phyloP scores from a whole-genome alignment of 805 yeast genomes.

The Hanseniaspora pseudoguilliermondii region DNA sequence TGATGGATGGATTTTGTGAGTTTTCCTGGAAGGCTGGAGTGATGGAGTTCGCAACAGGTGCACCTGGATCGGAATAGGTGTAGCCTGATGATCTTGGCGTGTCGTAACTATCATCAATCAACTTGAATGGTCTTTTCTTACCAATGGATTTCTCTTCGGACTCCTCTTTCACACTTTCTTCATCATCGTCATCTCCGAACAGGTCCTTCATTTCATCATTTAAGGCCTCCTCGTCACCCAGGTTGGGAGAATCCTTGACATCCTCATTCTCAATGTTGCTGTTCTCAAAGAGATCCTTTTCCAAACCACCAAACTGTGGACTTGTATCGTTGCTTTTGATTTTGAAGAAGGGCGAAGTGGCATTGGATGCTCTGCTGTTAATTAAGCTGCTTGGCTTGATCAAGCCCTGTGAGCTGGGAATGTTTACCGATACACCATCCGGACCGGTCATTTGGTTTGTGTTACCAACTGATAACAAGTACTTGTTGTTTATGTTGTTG shows the following conservation, averaged over 20 bases:
- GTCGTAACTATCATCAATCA: background rate
- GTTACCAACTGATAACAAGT: background rate
- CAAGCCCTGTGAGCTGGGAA: background rate
- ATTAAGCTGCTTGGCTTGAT: background rate
- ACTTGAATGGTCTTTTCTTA: slow-evolving; percentile 7
- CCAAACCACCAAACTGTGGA: slow-evolving; percentile 3
- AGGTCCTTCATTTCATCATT: slow-evolving; percentile 22
- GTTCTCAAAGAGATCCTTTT: slow-evolving; percentile 8
- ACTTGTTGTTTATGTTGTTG: background rate
- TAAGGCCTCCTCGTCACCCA: slow-evolving; percentile 19
- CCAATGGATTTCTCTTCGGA: slow-evolving; percentile 5
- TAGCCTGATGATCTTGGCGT: slow-evolving; percentile 13
- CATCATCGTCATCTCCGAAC: slow-evolving; percentile 28
- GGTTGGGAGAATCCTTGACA: slow-evolving; percentile 10
- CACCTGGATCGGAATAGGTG: slow-evolving; percentile 67
- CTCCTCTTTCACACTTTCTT: slow-evolving; percentile 17
- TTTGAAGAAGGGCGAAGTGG: background rate
- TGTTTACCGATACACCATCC: background rate
- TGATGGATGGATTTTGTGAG: background rate
- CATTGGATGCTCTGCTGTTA: background rate
- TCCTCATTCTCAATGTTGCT: slow-evolving; percentile 2
- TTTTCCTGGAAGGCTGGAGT: background rate
- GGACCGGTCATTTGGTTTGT: background rate
- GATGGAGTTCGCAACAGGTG: slow-evolving; percentile 47
- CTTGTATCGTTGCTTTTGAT: slow-evolving; percentile 3